phyloP scores from a whole-genome alignment of 257 asterid genomes.

The Osmanthus fragrans region DNA sequence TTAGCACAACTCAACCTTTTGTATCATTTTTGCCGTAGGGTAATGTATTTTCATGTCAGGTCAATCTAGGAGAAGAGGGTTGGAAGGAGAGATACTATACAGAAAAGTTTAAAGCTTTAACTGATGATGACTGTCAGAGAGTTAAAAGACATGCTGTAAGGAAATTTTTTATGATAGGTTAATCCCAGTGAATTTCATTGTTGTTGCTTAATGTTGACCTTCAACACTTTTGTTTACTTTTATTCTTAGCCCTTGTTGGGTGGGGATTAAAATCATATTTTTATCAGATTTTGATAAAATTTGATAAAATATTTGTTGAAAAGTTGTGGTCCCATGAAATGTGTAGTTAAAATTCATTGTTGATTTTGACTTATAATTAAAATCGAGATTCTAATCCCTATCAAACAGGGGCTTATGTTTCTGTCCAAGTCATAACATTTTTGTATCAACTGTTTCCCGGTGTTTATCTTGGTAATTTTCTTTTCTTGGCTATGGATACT shows the following conservation, averaged over 20 bases:
- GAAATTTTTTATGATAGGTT: constrained; percentile 10
- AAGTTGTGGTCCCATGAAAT: too few relatives aligned
- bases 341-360: too few relatives aligned
- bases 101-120: constrained; percentile 47
- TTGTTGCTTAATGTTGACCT: background rate
- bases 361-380: too few relatives aligned
- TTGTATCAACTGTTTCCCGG: background rate
- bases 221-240: background rate
- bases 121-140: constrained; percentile 37
- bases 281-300: too few relatives aligned
- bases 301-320: too few relatives aligned
- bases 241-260: background rate
- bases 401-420: background rate
- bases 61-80: constrained; percentile 61
- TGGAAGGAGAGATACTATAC: constrained; percentile 66
- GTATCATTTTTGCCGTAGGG: constrained; percentile 8
- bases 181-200: constrained; percentile 1
- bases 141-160: constrained; percentile 50
- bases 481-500: constrained; percentile 14
- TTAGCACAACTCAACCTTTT: constrained; percentile 3
- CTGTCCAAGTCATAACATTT: background rate
- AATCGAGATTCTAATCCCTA: too few relatives aligned
- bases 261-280: too few relatives aligned
- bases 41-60: constrained; percentile 39
- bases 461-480: constrained; percentile 6